Base-by-base conservation (phyloP, 2,329 filamentous ascomycete species). In the Neonectria punicea region DNA sequence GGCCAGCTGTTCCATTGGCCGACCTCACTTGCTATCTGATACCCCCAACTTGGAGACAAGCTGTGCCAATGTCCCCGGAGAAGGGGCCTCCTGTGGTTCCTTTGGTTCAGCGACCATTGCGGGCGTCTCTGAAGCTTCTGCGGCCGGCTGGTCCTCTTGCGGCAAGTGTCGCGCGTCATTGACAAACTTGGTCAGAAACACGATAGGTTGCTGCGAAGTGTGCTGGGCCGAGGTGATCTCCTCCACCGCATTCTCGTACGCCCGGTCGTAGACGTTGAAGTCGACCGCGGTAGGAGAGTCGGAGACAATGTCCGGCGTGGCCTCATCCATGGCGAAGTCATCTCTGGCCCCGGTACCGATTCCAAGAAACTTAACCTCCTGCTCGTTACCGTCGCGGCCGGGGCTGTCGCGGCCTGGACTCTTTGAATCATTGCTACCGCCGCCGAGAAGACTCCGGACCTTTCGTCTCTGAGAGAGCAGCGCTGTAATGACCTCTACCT, bases 201-300 rank as follows among this genome's bases (percentile, higher is more conserved):
- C 78, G 14, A 80, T 79, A 14, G 82, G 80, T 56, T 78, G 77
- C 50, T 80, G 74, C 16, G 79, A 75, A 25, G 80, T 77, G 63
- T 79, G 82, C 34, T 69, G 70, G 16, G 65, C 44, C 30, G 81
- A 74, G 70, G 79, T 81, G 73, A 98, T 95, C 16, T 90, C 87
- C 30, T 96, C 87, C 80, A 98, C 93, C 66, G 92, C 88, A 20
- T 76, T 75, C 74, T 93, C 89, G 76, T 97, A 98, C 0, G 95
- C 95, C 1, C 87, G 89, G 77, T 97, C 93, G 77, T 97, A 98
- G 63, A 98, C 91, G 75, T 96, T 90, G 72, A 93, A 93, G 65
- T 97, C 93, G 6, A 93, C 92, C 1, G 90, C 91, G 0, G 91
- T 91, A 3, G 95, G 95, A 1, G 93, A 97, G 78, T 97, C 94